These are phyloP conservation scores for Eurotiales sp. DNA, from an alignment of 2,329 filamentous ascomycete genomes.

Conservation along the genomic window DNA sequence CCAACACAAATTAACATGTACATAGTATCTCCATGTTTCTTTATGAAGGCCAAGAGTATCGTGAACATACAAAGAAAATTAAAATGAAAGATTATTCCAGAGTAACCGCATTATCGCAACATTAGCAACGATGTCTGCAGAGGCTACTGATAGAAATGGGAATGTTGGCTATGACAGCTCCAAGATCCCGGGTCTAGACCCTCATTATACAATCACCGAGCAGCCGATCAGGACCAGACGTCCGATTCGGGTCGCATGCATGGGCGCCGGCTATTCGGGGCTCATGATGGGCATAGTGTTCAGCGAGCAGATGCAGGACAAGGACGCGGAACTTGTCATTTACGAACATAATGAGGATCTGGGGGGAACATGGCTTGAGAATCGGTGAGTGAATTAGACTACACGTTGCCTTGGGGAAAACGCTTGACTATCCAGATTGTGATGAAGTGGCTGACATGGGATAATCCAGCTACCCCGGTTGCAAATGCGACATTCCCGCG, in stretches of 20 bases:
- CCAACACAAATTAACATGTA: too few species aligned
- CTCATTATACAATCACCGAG: constrained; percentile 7
- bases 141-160: too few species aligned
- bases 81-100: too few species aligned
- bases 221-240: constrained; percentile 18
- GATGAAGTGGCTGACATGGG: too few species aligned
- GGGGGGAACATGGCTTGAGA: constrained; percentile 14
- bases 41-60: too few species aligned
- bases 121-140: too few species aligned
- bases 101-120: too few species aligned
- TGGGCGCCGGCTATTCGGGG: constrained; percentile 19
- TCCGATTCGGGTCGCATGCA: constrained; percentile 18
- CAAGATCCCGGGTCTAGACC: not conserved
- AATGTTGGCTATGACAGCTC: too few species aligned
- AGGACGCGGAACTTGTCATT: constrained; percentile 5
- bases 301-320: constrained; percentile 14
- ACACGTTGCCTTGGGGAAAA: not conserved
- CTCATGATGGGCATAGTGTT: constrained; percentile 17
- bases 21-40: too few species aligned
- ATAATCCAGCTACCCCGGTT: not conserved
- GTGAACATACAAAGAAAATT: too few species aligned
- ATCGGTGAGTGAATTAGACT: constrained; percentile 7
- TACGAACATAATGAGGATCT: constrained; percentile 14
- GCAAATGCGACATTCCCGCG: constrained; percentile 4
- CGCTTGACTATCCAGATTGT: too few species aligned